Evolutionary conservation across 768 basidiomycete genomes (phyloP).

Genomic region (Rossbeevera mucosa): DNA sequence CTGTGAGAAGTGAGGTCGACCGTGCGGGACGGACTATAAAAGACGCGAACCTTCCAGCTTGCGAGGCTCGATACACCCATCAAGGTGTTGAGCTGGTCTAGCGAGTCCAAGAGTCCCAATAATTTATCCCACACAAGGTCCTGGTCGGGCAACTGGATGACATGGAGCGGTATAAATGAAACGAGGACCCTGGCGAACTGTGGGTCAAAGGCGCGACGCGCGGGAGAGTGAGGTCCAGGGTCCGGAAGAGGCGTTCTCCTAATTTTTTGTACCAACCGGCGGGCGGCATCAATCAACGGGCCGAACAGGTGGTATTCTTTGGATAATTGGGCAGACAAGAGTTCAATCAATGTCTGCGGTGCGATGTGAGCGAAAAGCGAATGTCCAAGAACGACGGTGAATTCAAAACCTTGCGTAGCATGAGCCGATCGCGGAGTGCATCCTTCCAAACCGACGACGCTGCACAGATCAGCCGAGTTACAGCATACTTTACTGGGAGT

Average conservation of each 20-base stretch:
- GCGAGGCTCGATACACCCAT: conserved; percentile 40
- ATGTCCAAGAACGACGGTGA: neutral
- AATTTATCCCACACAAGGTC: conserved; percentile 51
- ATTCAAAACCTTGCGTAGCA: conserved; percentile 50
- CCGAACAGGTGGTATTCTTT: conserved; percentile 24
- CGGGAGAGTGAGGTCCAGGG: conserved; percentile 43
- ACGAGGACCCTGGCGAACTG: conserved; percentile 61
- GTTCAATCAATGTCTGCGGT: conserved; percentile 23
- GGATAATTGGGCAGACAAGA: conserved; percentile 21
- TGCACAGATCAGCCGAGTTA: conserved; percentile 23
- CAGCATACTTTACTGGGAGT: neutral
- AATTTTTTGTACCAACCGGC: conserved; percentile 12
- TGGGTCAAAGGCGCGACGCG: conserved; percentile 58
- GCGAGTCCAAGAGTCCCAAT: conserved; percentile 47
- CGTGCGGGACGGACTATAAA: neutral
- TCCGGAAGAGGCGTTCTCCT: conserved; percentile 31
- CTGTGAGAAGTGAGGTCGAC: conserved; percentile 24
- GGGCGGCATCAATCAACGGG: conserved; percentile 18
- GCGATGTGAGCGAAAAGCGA: conserved; percentile 4
- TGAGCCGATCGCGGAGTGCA: conserved; percentile 48
- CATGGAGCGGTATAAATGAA: conserved; percentile 64
- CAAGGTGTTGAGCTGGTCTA: conserved; percentile 49
- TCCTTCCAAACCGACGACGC: conserved; percentile 47
- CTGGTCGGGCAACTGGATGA: conserved; percentile 47
- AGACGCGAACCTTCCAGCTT: conserved; percentile 56